Evolutionary conservation across 2,329 filamentous ascomycete species (phyloP), one percentile per base, ranked within the genome.

Genomic region (Colletotrichum spinosum): DNA sequence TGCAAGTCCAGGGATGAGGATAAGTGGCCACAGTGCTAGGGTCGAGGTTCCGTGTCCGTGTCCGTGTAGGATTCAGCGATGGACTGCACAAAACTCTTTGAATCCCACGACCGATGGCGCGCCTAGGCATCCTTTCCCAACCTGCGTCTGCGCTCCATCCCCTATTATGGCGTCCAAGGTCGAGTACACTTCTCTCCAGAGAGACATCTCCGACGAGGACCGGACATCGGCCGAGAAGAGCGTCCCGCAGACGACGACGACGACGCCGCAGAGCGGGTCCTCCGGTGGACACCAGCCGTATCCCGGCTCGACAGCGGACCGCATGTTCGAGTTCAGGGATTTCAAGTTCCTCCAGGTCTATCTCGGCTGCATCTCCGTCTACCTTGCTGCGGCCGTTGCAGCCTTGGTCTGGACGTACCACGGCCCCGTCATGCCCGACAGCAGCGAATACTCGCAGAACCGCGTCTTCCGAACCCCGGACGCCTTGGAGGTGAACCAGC

Each of bases 401-500:
- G 54, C 54, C 6, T 35, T 52, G 9, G 41, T 52, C 17, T 63
- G 60, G 60, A 25, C 60, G 1, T 63, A 58, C 37, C 60, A 52
- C 11, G 60, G 60, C n/a, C 54, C 60, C 9, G 46, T 17, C 12
- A 48, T 48, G 44, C 13, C 38, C 10, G 35, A 11, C n/a, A 42
- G 44, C 44, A 41, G 37, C 46, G 17, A 41, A 3, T 52, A 51
- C 34, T 38, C 46, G 6, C 39, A 41, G n/a, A 38, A 25, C 11
- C 53, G 54, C 13, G 60, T 63, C 15, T 63, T 63, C 45, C 60
- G 60, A 9, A 63, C 60, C 10, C 54, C 60, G 2, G 53, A 63
- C 54, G 35, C 34, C 3, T 41, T 46, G 46, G 48, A 17, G n/a
- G 54, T 63, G 13, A 56, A 63, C 8, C 60, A 63, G 46, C 46